Base-by-base conservation (phyloP, 257 asterid genomes). In the Solanum raphanifolium region DNA sequence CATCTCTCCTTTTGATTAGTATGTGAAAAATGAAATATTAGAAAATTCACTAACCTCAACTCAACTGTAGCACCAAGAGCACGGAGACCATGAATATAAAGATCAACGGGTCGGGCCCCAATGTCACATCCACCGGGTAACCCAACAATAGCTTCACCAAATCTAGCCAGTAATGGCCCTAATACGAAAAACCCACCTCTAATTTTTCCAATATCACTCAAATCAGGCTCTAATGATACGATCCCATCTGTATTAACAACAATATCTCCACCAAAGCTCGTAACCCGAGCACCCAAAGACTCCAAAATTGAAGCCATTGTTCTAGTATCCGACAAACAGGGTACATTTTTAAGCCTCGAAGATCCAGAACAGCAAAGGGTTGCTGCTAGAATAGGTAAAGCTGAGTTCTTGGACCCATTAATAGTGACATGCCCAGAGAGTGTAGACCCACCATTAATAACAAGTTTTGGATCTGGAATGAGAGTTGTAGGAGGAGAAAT, bases 101-200 rank as follows among this genome's bases (percentile, higher is more conserved):
- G 52, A 79, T 91, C 92, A 13, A 92, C 72, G 4, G 94, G 93
- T 43, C 94, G 91, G 87, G 92, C 84, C 36, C 94, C 94, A 36
- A 92, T 91, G 62, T 89, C 88, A 52, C 94, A 92, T 1, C 92
- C 94, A 34, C 93, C 92, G 5, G 93, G 92, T 15, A 91, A 85
- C 16, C 75, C 90, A 5, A 91, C 91, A 66, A 65, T 88, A 9
- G 94, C 94, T 86, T 90, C 89, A 6, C 94, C 94, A 69, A 90
- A 92, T 25, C 93, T 87, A 74, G 87, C 94, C 83, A 92, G 27
- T 62, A 92, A 85, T 3, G 93, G 92, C 13, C 94, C 94, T 4
- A 92, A 11, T 4, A 91, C 92, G 6, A 92, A 91, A 29, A 92
- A 89, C 27, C 92, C 92, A 66, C 93, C 93, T 18, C 93, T 88